These are phyloP conservation scores for Candida alai DNA, from an alignment of 805 yeast species.

Conservation along the genomic window DNA sequence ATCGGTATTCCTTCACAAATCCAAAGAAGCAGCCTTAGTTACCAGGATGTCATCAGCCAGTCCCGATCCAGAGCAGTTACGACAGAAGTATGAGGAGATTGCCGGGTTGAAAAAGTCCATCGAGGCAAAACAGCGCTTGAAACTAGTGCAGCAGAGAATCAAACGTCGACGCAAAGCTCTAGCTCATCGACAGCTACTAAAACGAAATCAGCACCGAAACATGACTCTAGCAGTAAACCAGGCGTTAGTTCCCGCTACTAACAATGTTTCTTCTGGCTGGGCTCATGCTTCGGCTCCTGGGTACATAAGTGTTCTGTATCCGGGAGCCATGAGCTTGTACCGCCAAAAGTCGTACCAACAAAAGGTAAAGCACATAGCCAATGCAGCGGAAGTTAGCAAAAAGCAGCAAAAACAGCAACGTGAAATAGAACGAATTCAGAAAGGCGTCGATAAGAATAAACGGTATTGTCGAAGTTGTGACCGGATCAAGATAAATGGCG, in stretches of 20 bases:
- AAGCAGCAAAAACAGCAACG: slow-evolving; percentile 14
- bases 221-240: slow-evolving; percentile 25
- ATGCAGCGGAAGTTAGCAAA: slow-evolving; percentile 1
- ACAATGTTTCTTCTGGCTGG: not conserved
- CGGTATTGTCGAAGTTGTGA: slow-evolving; percentile 43
- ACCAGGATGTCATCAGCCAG: slow-evolving; percentile 1
- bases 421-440: slow-evolving; percentile 14
- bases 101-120: slow-evolving; percentile 26
- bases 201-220: slow-evolving; percentile 14
- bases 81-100: slow-evolving; percentile 26
- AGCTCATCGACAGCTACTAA: not conserved
- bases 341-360: slow-evolving; percentile 26
- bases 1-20: not conserved
- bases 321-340: slow-evolving; percentile 37
- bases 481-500: slow-evolving; percentile 38
- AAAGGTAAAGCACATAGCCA: slow-evolving; percentile 13
- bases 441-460: slow-evolving; percentile 25
- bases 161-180: too few relatives aligned
- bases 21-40: not conserved
- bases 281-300: slow-evolving; percentile 9
- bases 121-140: slow-evolving; percentile 16
- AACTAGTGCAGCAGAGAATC: slow-evolving; percentile 3
- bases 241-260: not conserved
- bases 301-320: slow-evolving; percentile 25
- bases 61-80: slow-evolving; percentile 16